phyloP scores from a whole-genome alignment of 306 rosid species.

The Citrullus amarus region DNA sequence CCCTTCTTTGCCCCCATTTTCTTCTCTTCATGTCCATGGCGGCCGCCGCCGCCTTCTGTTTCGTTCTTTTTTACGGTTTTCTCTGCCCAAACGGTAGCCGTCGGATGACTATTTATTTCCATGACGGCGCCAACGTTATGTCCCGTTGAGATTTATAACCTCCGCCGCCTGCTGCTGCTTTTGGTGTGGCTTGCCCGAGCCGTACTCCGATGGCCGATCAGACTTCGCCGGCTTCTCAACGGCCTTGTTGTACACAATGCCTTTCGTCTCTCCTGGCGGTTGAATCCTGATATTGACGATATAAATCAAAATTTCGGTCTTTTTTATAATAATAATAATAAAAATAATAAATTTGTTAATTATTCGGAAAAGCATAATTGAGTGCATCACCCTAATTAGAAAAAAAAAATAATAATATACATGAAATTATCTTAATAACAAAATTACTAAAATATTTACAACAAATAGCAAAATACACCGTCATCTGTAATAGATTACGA shows the following conservation, averaged over 20 bases:
- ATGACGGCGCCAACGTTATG: slow-evolving; percentile 6
- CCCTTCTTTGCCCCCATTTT: neutral
- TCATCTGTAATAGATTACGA: too few relatives aligned
- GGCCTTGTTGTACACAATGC: neutral
- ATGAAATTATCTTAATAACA: too few relatives aligned
- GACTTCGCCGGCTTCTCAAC: neutral
- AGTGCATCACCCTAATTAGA: too few relatives aligned
- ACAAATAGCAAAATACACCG: too few relatives aligned
- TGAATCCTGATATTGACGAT: slow-evolving; percentile 13
- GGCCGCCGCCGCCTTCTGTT: neutral
- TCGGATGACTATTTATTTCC: neutral
- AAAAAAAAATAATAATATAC: too few relatives aligned
- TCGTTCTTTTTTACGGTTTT: neutral
- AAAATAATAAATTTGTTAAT: too few relatives aligned
- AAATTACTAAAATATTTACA: too few relatives aligned
- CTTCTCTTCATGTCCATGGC: neutral
- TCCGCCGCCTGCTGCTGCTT: neutral
- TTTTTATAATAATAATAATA: too few relatives aligned
- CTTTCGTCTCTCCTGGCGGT: neutral
- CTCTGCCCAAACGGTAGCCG: slow-evolving; percentile 22
- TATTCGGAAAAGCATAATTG: too few relatives aligned
- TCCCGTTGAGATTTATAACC: neutral
- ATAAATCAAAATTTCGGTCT: too few relatives aligned
- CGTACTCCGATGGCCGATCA: neutral
- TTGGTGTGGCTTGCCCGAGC: neutral